Evolutionary conservation across 768 basidiomycete species (phyloP).

Genomic region (Suillus bovinus): DNA sequence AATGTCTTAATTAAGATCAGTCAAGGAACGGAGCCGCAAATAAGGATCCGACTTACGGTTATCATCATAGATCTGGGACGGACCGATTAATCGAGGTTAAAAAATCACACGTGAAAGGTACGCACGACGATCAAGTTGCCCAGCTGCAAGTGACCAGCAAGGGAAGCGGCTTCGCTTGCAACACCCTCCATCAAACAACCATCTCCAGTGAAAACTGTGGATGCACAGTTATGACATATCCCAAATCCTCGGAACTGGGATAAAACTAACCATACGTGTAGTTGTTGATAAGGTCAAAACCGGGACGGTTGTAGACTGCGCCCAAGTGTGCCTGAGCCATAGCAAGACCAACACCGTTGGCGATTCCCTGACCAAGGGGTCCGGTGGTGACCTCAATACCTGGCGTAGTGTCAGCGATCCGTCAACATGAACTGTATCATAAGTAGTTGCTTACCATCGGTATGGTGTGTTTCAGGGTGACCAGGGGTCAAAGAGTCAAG

Average conservation of each 20-base stretch:
- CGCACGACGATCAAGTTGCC: conserved; percentile 90
- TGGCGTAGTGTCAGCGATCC: conserved; percentile 23
- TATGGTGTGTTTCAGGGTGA: conserved; percentile 81
- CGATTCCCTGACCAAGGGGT: conserved; percentile 93
- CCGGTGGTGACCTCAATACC: conserved; percentile 93
- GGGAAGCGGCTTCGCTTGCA: conserved; percentile 86
- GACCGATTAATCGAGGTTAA: conserved; percentile 19
- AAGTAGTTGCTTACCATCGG: conserved; percentile 46
- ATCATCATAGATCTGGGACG: conserved; percentile 83
- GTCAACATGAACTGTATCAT: conserved; percentile 5
- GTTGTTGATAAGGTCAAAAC: conserved; percentile 80
- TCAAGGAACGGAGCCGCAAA: conserved; percentile 1
- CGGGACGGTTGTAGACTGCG: conserved; percentile 87
- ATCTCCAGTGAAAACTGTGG: conserved; percentile 84
- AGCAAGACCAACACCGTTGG: conserved; percentile 91
- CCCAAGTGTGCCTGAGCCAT: conserved; percentile 91
- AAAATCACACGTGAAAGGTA: conserved; percentile 25
- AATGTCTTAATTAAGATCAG: conserved; percentile 60
- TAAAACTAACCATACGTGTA: conserved; percentile 75
- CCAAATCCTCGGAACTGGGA: conserved; percentile 4
- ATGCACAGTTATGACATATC: conserved; percentile 10
- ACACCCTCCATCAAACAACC: conserved; percentile 98
- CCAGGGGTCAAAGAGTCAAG: conserved; percentile 89
- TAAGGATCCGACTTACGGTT: conserved; percentile 64
- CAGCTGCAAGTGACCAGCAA: conserved; percentile 92